Evolutionary conservation across 1,284 basidiomycete genomes (phyloP).

Genomic region (Cystobasidium pallidum): DNA sequence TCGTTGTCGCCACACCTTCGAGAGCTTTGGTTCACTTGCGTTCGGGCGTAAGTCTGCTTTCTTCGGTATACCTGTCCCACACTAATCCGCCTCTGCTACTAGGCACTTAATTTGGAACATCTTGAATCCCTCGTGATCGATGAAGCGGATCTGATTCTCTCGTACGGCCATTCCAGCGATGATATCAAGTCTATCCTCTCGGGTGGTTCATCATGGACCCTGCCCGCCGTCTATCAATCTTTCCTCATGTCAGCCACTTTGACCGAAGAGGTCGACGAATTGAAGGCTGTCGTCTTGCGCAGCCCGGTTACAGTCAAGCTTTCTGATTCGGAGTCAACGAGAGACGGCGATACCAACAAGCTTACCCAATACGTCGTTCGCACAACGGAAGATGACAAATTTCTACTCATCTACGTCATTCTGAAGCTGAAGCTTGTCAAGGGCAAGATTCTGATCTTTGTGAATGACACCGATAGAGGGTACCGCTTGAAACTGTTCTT

Average conservation of each 20-base stretch:
- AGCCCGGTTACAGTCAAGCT: conserved; percentile 67
- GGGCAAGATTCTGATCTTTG: conserved; percentile 96
- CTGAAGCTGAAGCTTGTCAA: conserved; percentile 91
- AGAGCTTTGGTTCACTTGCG: conserved; percentile 77
- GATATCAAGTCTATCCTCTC: conserved; percentile 83
- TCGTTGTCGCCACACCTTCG: conserved; percentile 89
- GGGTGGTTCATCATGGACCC: conserved; percentile 62
- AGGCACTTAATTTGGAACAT: conserved; percentile 66
- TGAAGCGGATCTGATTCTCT: conserved; percentile 95
- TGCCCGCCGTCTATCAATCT: conserved; percentile 89
- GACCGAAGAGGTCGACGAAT: conserved; percentile 88
- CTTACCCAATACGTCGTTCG: conserved; percentile 85
- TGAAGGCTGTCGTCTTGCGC: conserved; percentile 84
- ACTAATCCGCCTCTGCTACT: conserved; percentile 3
- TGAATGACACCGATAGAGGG: conserved; percentile 92
- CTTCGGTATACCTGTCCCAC: too few relatives aligned
- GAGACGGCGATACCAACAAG: conserved; percentile 70
- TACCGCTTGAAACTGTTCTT: conserved; percentile 95
- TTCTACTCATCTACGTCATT: conserved; percentile 90
- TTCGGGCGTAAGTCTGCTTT: conserved; percentile 64
- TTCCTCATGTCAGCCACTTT: conserved; percentile 98
- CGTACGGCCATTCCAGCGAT: conserved; percentile 88
- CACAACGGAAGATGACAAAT: conserved; percentile 91
- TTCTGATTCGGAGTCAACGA: conserved; percentile 2
- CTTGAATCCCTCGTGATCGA: conserved; percentile 92